Base-by-base conservation (phyloP, 352 stramenopile genomes). In the Phytophthora foliorum region DNA sequence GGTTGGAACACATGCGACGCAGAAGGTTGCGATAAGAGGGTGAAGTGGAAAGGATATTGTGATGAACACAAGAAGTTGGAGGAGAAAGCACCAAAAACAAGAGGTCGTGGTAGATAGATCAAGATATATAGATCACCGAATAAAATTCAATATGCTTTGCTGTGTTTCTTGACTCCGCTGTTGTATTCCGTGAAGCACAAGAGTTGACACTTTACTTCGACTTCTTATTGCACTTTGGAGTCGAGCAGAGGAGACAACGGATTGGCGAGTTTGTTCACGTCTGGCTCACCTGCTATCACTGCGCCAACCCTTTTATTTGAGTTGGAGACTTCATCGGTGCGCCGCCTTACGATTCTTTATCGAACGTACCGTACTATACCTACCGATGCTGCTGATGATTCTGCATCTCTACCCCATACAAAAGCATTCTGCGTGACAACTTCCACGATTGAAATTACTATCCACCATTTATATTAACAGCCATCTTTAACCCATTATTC, bases 11-110 rank as follows among this genome's bases (percentile, higher is more conserved):
- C 49, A 7, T 72, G 63, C 19, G 51, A 70, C 24, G 55, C 53
- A 4, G 55, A 70, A 46, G 61, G 44, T 13, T 72, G 64, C 27
- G 67, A 46, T 21, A 72, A 68, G 39, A 61, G 38, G 36, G 57
- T 67, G 17, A 38, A 52, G 11, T 36, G 59, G 27, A 72, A 72
- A 68, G 64, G 67, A 6, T 71, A 58, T 16, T 75, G 67, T 14
- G 4, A 45, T 41, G 31, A n/a, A 11, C 67, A 75, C 6, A 45
- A 63, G n/a, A 45, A 45, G 6, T 45, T 22, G 39, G 17, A 22
- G n/a, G 5, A 22, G 13, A 10, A 45, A n/a, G 11, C 2, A n/a
- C n/a, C n/a, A n/a, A n/a, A n/a, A n/a, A n/a, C n/a, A 41, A 41
- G 11, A 39, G 4, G 22, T 29, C 27, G 25, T 4, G 31, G 34